Evolutionary conservation across 176 grass and related monocot species (phyloP).

Genomic region (Carex myosuroides): DNA sequence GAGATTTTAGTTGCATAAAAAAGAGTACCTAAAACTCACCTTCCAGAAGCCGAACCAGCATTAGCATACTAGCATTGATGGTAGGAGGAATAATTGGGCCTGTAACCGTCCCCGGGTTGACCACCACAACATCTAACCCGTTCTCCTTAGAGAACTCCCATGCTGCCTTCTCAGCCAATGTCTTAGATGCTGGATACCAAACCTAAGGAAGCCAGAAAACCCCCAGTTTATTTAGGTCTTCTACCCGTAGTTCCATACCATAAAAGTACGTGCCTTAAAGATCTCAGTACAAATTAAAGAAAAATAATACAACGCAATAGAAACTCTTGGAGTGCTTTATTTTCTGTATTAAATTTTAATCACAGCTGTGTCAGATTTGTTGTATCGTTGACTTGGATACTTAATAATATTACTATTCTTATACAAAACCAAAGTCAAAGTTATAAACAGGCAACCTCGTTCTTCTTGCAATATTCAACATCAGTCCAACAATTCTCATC

Average conservation of each 20-base stretch:
- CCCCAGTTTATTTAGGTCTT: neutral
- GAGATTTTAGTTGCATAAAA: neutral
- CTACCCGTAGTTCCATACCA: neutral
- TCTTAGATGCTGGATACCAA: slow-evolving; percentile 87
- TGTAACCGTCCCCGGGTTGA: slow-evolving; percentile 71
- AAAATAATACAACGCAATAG: neutral
- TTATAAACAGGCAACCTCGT: slow-evolving; percentile 32
- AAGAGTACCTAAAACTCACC: slow-evolving; percentile 1
- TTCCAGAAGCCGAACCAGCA: slow-evolving; percentile 46
- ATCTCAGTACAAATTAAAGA: neutral
- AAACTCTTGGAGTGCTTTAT: neutral
- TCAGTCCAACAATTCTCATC: slow-evolving; percentile 85
- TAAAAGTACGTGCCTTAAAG: neutral
- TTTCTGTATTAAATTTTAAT: neutral
- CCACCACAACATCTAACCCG: slow-evolving; percentile 54
- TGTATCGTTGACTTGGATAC: neutral
- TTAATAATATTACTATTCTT: neutral
- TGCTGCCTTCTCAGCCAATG: slow-evolving; percentile 78
- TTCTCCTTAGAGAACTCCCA: slow-evolving; percentile 93
- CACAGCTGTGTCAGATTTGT: neutral
- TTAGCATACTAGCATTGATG: slow-evolving; percentile 69
- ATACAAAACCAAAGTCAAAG: neutral
- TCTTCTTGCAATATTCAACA: slow-evolving; percentile 67
- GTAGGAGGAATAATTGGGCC: slow-evolving; percentile 63
- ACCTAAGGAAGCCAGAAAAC: slow-evolving; percentile 31